Percentiles rank a stretch among this genome's conserved stretches.
phyloP scores from a whole-genome alignment of 768 basidiomycete genomes.

The Termitomyces sp. region DNA sequence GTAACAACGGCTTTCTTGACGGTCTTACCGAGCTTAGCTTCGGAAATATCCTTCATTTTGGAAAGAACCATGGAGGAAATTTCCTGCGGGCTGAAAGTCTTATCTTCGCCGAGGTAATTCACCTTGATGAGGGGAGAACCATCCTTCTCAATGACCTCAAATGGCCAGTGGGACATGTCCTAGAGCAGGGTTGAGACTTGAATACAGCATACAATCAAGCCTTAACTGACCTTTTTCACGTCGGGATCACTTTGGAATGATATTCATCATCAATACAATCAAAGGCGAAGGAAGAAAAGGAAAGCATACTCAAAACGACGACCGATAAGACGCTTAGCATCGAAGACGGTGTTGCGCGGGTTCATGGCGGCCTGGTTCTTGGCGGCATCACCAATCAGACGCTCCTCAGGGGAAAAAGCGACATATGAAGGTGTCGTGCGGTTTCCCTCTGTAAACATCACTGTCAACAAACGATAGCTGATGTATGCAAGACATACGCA shows the following conservation, averaged over 20 bases:
- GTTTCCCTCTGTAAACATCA: conserved; percentile 76
- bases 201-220: conserved; percentile 9
- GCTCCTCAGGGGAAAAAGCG: conserved; percentile 94
- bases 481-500: conserved; percentile 32
- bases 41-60: conserved; percentile 99
- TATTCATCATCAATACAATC: neutral
- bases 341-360: conserved; percentile 97
- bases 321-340: conserved; percentile 98
- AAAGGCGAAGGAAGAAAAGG: neutral
- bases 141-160: conserved; percentile 93
- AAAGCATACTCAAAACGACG: conserved; percentile 83
- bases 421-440: conserved; percentile 99
- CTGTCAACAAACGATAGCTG: neutral
- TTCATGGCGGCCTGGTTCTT: conserved; percentile 99
- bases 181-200: conserved; percentile 24
- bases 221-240: conserved; percentile 70
- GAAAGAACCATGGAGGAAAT: conserved; percentile 99
- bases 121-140: conserved; percentile 97
- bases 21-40: conserved; percentile 97
- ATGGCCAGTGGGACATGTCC: conserved; percentile 98
- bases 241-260: conserved; percentile 67
- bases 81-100: conserved; percentile 97
- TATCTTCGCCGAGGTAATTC: conserved; percentile 89
- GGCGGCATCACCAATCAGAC: conserved; percentile 97
- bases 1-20: conserved; percentile 99